Base-by-base conservation (phyloP, 345 rosid species). In the Populus tremula region DNA sequence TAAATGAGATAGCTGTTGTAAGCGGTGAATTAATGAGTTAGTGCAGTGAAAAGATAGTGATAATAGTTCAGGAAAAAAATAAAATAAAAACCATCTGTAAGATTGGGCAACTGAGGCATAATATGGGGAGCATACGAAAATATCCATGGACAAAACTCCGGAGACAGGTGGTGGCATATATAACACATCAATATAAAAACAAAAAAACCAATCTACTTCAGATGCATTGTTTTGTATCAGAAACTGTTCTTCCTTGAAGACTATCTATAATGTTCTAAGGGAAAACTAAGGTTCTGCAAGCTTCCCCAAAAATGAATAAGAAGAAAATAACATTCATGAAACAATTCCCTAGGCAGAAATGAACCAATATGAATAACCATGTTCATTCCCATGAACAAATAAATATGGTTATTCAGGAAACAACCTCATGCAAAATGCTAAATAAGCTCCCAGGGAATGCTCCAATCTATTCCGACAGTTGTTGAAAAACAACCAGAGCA, bases 141-240 rank as follows among this genome's bases (percentile, higher is more conserved):
- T 27, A 21, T 54, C 20, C 16, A 18, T 23, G 20, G 39, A 20
- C 38, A 62, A 23, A 43, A 41, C 2, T 18, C 29, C 6, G 36
- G 6, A 11, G n/a, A 50, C 20, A 35, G 33, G 35, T 73, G 27
- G 14, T 38, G 35, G 5, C 39, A 71, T 16, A 29, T 8, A 54
- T 54, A 72, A 35, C 45, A 5, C 75, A 53, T 72, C 45, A 53
- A 54, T 33, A 71, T 21, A 10, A 54, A 33, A 72, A 53, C 72
- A 4, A 17, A 10, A 10, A 53, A 54, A 72, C 31, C 41, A 50
- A 71, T 53, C 29, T n/a, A 20, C 41, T 73, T 73, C 69, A 39
- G 18, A 17, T 74, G 77, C 69, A 41, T 11, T 9, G 16, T 73
- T 41, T 74, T 63, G 69, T 8, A 11, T 23, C 17, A 10, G 54